Evolutionary conservation across 345 rosid genomes (phyloP).

Genomic region (Lenwebbia sp.): DNA sequence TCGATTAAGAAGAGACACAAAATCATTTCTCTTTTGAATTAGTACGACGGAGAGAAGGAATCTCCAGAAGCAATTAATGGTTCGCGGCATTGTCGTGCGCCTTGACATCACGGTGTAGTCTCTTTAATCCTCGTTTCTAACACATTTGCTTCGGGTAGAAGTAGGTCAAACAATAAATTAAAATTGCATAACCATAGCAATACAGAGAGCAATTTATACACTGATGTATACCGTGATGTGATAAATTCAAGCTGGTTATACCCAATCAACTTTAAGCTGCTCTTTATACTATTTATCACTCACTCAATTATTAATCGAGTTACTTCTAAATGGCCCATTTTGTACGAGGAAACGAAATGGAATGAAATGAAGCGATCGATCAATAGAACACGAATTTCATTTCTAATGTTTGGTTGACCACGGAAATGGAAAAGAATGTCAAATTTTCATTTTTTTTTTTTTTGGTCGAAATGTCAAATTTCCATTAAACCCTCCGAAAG

Average conservation of each 20-base stretch:
- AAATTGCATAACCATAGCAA: not conserved
- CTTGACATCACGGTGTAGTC: too few species aligned
- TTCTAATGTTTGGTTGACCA: not conserved
- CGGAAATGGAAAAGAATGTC: not conserved
- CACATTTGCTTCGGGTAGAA: too few species aligned
- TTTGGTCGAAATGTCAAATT: not conserved
- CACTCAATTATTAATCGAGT: not conserved
- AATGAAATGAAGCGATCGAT: not conserved
- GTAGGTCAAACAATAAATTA: not conserved
- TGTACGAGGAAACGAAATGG: not conserved
- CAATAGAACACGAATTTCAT: not conserved
- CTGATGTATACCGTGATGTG: too few species aligned
- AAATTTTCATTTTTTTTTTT: not conserved
- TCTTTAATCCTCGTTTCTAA: too few species aligned
- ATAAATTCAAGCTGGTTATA: not conserved
- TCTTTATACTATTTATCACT: not conserved
- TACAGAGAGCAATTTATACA: not conserved
- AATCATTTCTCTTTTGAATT: too few species aligned
- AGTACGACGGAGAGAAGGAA: too few species aligned
- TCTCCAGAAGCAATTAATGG: too few species aligned
- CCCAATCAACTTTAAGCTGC: not conserved
- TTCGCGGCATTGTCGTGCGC: too few species aligned
- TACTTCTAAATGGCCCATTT: not conserved
- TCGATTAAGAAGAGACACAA: too few species aligned
- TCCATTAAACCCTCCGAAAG: not conserved